A percentile compares a stretch with the other conserved stretches of the same genome.
phyloP scores from a whole-genome alignment of 164 flowering plant genomes.

The Cinnamomum micranthum region DNA sequence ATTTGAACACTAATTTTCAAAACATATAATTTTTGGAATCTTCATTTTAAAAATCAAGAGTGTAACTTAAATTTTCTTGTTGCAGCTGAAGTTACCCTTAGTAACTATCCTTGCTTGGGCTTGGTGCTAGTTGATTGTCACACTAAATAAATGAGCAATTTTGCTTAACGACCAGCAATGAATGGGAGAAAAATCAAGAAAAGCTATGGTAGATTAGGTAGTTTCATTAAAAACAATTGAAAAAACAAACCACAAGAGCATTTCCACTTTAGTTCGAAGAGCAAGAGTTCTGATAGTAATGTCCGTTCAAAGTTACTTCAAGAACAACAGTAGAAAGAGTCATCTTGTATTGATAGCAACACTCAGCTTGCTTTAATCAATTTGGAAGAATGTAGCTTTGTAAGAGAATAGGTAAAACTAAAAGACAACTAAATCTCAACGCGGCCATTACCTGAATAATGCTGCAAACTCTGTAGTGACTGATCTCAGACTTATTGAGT shows the following conservation, averaged over 20 bases:
- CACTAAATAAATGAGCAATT: conserved; percentile 92
- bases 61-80: conserved; percentile 95
- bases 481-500: conserved; percentile 88
- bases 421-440: not conserved
- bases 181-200: not conserved
- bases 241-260: conserved; percentile 11
- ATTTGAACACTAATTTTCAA: too few species aligned
- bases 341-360: conserved; percentile 82
- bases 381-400: conserved; percentile 3
- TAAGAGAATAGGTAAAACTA: not conserved
- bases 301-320: conserved; percentile 93
- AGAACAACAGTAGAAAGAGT: conserved; percentile 90
- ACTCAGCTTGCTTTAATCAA: conserved; percentile 74
- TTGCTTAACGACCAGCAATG: conserved; percentile 84
- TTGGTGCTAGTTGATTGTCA: conserved; percentile 85
- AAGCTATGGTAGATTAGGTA: not conserved
- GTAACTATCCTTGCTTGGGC: conserved; percentile 82
- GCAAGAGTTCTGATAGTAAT: conserved; percentile 92
- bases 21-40: too few species aligned
- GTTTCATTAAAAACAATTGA: not conserved
- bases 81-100: conserved; percentile 83
- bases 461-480: conserved; percentile 98
- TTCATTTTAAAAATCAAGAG: too few species aligned
- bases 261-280: conserved; percentile 87
- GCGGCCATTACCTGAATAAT: conserved; percentile 65